Conservation (phyloP, 2,329 filamentous ascomycete species). For the Canariomyces notabilis region DNA sequence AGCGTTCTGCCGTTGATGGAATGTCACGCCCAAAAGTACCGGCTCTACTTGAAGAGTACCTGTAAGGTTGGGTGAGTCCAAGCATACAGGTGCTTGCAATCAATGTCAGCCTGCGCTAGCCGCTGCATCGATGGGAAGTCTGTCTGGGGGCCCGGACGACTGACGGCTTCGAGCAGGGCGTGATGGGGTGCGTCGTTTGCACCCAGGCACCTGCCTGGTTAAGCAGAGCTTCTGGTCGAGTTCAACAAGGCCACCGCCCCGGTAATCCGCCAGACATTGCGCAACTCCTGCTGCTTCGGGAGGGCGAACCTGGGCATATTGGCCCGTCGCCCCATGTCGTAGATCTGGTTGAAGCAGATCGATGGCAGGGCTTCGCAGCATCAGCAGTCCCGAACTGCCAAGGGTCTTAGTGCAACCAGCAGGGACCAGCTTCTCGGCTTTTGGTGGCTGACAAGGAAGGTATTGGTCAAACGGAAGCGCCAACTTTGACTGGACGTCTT, state of each 20-base stretch:
- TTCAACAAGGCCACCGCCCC: not conserved
- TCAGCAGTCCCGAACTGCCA: conserved; percentile 4
- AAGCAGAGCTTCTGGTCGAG: conserved; percentile 3
- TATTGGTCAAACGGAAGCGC: conserved; percentile 5
- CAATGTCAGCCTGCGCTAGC: conserved; percentile 8
- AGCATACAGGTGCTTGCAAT: not conserved
- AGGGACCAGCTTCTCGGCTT: conserved; percentile 19
- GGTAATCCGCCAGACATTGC: not conserved
- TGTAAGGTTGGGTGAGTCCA: not conserved
- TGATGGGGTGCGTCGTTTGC: conserved; percentile 8
- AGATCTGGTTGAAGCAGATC: conserved; percentile 7
- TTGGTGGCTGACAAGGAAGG: conserved; percentile 4
- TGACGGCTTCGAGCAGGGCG: conserved; percentile 3
- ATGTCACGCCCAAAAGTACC: conserved; percentile 4
- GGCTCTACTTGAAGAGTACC: conserved; percentile 4
- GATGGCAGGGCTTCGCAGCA: not conserved
- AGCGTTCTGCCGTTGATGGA: conserved; percentile 1
- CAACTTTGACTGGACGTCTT: not conserved
- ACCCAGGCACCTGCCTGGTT: conserved; percentile 17
- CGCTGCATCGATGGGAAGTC: conserved; percentile 1
- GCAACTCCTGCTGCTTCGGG: not conserved
- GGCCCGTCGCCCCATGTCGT: not conserved
- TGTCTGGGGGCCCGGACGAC: conserved; percentile 2
- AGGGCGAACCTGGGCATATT: not conserved
- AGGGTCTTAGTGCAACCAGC: conserved; percentile 9